Base-by-base conservation (phyloP, 441 rosid genomes). In the Theobroma grandiflorum region DNA sequence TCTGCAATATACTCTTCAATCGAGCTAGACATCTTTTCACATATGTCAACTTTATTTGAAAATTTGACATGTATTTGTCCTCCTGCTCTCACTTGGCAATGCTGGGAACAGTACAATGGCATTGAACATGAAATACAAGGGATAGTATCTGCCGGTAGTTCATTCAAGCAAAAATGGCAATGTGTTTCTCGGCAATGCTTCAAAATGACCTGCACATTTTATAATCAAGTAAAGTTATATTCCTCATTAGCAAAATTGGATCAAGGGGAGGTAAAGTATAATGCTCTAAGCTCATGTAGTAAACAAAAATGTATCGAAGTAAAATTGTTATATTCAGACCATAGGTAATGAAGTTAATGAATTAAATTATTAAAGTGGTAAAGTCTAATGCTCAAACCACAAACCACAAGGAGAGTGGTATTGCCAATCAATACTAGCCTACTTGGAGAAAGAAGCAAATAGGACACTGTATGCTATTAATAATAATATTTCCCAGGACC, bases 91-190 rank as follows among this genome's bases (percentile, higher is more conserved):
- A 78, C 71, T 84, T 82, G 93, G 84, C 98, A 96, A 82, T 76
- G 82, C 82, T 90, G 89, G 55, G 98, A 96, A 87, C 98, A 96
- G 86, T 94, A 96, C 74, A 88, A 77, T 78, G 97, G 88, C 73
- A 87, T 82, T 61, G 97, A 86, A 86, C 99, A 95, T 49, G 90
- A 89, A 55, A 85, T 62, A 81, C 98, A 94, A 37, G 96, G 97
- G 80, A 95, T 86, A 18, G 79, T 52, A 84, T 95, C 97, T 72
- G 75, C 87, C 10, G 95, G 95, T 73, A 95, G 85, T 82, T 91
- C 93, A 86, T 88, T 90, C 82, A 95, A 82, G 91, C 99, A 94
- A 87, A 88, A 92, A 84, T 94, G 99, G 75, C 97, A 95, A 82
- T 94, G 93, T 16, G 92, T 87, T 81, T 90, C 90, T 69, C 95